Evolutionary conservation across 345 rosid species (phyloP).

Genomic region (Luvunga scandens): DNA sequence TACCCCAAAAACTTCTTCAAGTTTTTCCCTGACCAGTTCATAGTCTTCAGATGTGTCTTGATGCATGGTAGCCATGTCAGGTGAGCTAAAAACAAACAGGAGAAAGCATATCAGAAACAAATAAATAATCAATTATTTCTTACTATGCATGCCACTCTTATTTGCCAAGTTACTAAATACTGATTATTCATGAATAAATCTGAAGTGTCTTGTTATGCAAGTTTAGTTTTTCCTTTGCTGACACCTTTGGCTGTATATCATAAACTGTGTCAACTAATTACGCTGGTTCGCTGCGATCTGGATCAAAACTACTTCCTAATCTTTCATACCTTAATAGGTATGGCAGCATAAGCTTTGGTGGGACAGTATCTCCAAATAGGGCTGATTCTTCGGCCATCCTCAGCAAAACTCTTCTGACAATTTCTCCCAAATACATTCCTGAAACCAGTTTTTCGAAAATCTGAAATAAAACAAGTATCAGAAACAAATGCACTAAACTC

Average conservation of each 20-base stretch:
- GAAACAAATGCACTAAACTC: not conserved
- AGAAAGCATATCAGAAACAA: not conserved
- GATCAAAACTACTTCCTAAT: not conserved
- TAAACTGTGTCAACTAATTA: too few species aligned
- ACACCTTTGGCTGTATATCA: too few species aligned
- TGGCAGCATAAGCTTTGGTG: constrained; percentile 48
- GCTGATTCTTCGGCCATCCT: constrained; percentile 57
- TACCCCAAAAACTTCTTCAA: constrained; percentile 53
- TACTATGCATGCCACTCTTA: not conserved
- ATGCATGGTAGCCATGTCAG: constrained; percentile 73
- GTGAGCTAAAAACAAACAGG: constrained; percentile 27
- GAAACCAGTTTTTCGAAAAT: constrained; percentile 60
- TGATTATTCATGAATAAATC: not conserved
- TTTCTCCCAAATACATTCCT: constrained; percentile 70
- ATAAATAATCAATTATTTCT: not conserved
- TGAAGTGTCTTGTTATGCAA: not conserved
- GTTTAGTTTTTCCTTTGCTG: not conserved
- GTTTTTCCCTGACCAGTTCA: constrained; percentile 41
- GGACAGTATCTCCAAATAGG: constrained; percentile 51
- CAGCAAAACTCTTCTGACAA: constrained; percentile 63
- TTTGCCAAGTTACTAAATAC: not conserved
- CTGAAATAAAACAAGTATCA: constrained; percentile 23
- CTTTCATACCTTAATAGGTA: constrained; percentile 45
- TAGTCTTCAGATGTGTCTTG: constrained; percentile 60
- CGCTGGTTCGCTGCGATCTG: too few species aligned